Conservation (phyloP, 2,329 filamentous ascomycete genomes). For the Dendryphion nanum region DNA sequence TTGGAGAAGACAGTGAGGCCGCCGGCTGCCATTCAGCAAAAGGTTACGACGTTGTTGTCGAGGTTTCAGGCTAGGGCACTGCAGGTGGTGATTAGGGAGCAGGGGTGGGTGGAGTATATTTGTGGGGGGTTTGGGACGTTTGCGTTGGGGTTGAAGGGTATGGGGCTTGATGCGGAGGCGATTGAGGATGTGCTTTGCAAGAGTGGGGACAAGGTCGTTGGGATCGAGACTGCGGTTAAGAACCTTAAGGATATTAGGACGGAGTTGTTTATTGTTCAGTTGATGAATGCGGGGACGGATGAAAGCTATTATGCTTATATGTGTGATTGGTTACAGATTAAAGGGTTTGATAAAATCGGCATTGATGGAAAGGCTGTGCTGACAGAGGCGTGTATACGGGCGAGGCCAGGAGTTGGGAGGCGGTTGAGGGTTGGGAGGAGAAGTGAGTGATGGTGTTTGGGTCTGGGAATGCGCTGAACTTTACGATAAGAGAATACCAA, state of each 20-base stretch:
- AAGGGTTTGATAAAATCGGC: not conserved
- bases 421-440: not conserved
- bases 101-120: not conserved
- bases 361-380: not conserved
- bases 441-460: not conserved
- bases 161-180: not conserved
- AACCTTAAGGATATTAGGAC: not conserved
- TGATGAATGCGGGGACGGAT: not conserved
- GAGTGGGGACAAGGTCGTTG: not conserved
- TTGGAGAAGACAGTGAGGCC: not conserved
- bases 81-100: not conserved
- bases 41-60: not conserved
- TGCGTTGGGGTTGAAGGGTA: not conserved
- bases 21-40: not conserved
- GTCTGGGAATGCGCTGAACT: no score
- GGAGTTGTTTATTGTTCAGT: not conserved
- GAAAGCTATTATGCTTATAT: not conserved
- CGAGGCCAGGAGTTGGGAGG: not conserved
- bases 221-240: not conserved
- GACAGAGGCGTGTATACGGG: not conserved
- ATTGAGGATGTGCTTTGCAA: not conserved
- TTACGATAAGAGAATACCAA: no score
- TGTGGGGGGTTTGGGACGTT: not conserved
- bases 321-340: not conserved
- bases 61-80: not conserved